A percentile compares a stretch with the other conserved stretches of the same genome.
phyloP scores from a whole-genome alignment of 495 filamentous ascomycete species.

The Daldinia childiae region DNA sequence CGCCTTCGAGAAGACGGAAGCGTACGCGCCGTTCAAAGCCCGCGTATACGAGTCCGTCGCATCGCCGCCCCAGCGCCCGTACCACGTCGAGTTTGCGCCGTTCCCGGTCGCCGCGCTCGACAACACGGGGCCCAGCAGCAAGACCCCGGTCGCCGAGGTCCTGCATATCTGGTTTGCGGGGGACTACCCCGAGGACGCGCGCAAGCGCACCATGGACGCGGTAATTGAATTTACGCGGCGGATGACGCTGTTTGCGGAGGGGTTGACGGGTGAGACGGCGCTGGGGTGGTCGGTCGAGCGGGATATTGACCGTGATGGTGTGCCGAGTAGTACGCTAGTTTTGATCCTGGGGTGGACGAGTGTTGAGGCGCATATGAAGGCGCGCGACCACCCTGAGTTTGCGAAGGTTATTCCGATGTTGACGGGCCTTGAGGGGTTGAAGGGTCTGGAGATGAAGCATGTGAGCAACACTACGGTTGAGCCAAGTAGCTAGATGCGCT shows the following conservation, averaged over 20 bases:
- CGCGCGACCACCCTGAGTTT: conserved; percentile 59
- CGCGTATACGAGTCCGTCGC: conserved; percentile 10
- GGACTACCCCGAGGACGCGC: conserved; percentile 23
- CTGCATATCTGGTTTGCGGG: conserved; percentile 26
- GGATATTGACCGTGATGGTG: conserved; percentile 55
- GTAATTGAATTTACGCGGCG: neutral
- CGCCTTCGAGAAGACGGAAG: conserved; percentile 27
- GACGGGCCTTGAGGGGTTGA: conserved; percentile 10
- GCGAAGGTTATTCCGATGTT: conserved; percentile 22
- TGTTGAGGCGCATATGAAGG: conserved; percentile 61
- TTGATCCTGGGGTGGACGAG: conserved; percentile 64
- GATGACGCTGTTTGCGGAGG: conserved; percentile 1
- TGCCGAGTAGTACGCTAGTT: conserved; percentile 52
- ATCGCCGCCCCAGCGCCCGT: conserved; percentile 10
- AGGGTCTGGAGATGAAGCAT: conserved; percentile 31
- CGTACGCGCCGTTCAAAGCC: conserved; percentile 25
- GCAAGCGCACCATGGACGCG: neutral
- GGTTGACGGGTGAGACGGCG: conserved; percentile 48
- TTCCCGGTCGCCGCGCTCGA: conserved; percentile 12
- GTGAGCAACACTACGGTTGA: conserved; percentile 26
- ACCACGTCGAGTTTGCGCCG: conserved; percentile 27
- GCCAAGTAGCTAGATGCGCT: neutral
- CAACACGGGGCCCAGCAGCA: neutral
- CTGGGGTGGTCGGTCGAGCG: conserved; percentile 57
- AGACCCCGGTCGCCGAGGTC: conserved; percentile 21